Evolutionary conservation across 2,329 filamentous ascomycete species (phyloP).

Genomic region (Chaetomium sp.): DNA sequence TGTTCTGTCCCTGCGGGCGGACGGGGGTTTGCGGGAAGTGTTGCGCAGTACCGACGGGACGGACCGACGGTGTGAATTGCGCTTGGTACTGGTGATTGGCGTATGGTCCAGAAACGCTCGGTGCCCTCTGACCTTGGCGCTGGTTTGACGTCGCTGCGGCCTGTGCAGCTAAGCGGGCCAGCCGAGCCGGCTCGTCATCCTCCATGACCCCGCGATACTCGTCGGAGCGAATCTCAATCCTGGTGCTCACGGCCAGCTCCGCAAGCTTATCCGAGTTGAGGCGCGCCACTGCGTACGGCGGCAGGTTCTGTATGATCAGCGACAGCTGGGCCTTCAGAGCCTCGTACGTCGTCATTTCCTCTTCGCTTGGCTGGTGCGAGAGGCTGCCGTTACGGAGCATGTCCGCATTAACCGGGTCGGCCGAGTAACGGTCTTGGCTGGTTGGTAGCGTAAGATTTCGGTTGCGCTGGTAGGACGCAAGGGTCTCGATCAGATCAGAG

Average conservation of each 20-base stretch:
- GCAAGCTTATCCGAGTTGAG: constrained; percentile 84
- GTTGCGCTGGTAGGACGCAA: constrained; percentile 78
- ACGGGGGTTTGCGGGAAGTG: constrained; percentile 50
- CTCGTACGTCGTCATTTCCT: constrained; percentile 66
- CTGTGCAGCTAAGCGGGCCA: constrained; percentile 44
- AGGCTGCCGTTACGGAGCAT: constrained; percentile 68
- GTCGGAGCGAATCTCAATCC: constrained; percentile 70
- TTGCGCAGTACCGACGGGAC: constrained; percentile 44
- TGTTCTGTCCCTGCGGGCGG: constrained; percentile 44
- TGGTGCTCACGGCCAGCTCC: constrained; percentile 79
- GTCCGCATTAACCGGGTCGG: constrained; percentile 66
- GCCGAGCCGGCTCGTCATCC: constrained; percentile 69
- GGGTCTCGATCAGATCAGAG: constrained; percentile 73
- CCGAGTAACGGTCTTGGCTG: constrained; percentile 61
- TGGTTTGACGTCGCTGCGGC: constrained; percentile 39
- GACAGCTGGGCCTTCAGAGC: constrained; percentile 74
- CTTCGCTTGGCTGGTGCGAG: constrained; percentile 64
- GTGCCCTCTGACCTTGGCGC: constrained; percentile 40
- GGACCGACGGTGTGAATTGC: constrained; percentile 53
- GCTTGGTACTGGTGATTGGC: constrained; percentile 48
- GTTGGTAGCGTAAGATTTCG: constrained; percentile 70
- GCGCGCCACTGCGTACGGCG: constrained; percentile 83
- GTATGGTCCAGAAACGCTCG: constrained; percentile 46
- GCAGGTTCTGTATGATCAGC: constrained; percentile 72
- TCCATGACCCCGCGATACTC: constrained; percentile 81